Evolutionary conservation across 345 rosid genomes (phyloP), one percentile per base, ranked within the genome.

Genomic region (Litchi chinensis): DNA sequence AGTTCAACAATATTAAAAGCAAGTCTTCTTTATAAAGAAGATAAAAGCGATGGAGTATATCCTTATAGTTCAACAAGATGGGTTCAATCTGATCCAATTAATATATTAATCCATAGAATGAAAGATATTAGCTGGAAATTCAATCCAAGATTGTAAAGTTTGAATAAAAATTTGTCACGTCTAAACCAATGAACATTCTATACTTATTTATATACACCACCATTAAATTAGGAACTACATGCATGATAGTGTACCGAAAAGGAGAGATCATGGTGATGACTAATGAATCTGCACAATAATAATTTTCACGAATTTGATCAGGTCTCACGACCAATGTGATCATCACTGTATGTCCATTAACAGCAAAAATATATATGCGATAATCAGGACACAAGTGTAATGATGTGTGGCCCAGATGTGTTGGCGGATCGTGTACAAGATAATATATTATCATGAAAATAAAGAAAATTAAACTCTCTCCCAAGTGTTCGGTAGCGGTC

Each of bases 401-500:
- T 59, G 66, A 62, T 39, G 71, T 59, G 73, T 22, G 82, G 75
- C 75, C 81, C 44, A 28, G 18, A 63, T 6, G 5, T 28, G 26
- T 40, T 37, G 26, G 10, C 44, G 68, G 50, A 70, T 50, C 41
- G 21, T 13, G 4, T 52, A 13, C 18, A 52, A 52, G 18, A 52
- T 52, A 77, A 62, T 44, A 12, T 37, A 65, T 21, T 9, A 43
- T n/a, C 5, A 54, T 5, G 19, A 21, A 57, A 72, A 68, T n/a
- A 15, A 41, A 56, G 26, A 46, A 46, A 7, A 46, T 46, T 7
- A 46, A 4, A 46, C 12, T 69, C 26, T 21, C 73, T 73, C 81
- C 77, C 59, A 50, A 74, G 40, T 69, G 65, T 74, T 77, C 32
- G 67, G 68, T 76, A 69, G 68, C 64, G 48, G 78, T 43, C 66